These are phyloP conservation scores for Poronia punctata DNA, from an alignment of 495 filamentous ascomycete species.

Conservation along the genomic window DNA sequence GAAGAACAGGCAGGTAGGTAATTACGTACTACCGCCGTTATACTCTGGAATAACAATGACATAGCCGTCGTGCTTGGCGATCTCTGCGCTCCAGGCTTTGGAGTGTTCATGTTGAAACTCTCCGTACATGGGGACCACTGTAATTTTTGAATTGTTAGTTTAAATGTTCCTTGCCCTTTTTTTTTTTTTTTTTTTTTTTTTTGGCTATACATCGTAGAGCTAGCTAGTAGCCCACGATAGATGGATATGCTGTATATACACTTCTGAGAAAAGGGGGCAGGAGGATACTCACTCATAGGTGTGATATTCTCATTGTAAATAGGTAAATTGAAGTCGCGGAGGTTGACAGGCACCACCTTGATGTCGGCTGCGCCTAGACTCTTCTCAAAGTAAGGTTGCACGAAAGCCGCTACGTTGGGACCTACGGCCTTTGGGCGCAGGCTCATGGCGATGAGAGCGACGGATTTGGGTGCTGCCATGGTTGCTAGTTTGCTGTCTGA, in stretches of 20 bases:
- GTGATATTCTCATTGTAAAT: slow-evolving; percentile 49
- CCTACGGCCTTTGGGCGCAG: slow-evolving; percentile 31
- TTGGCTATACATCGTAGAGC: not conserved
- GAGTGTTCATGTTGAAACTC: slow-evolving; percentile 43
- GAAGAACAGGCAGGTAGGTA: not conserved
- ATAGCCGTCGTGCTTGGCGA: slow-evolving; percentile 43
- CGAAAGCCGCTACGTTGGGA: slow-evolving; percentile 26
- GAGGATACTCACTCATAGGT: slow-evolving; percentile 30
- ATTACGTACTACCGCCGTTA: slow-evolving; percentile 22
- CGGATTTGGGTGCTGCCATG: slow-evolving; percentile 25
- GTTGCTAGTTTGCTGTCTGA: not conserved
- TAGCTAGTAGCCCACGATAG: not conserved
- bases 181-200: not conserved
- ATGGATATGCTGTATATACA: not conserved
- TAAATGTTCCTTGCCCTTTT: no score
- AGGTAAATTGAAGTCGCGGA: slow-evolving; percentile 46
- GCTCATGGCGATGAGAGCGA: slow-evolving; percentile 36
- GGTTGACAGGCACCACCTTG: slow-evolving; percentile 36
- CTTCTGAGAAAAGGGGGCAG: not conserved
- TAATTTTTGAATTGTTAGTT: slow-evolving; percentile 24
- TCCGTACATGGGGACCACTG: slow-evolving; percentile 31
- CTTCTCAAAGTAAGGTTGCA: slow-evolving; percentile 28
- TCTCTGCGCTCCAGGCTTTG: slow-evolving; percentile 42
- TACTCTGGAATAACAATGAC: slow-evolving; percentile 50
- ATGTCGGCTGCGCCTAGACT: slow-evolving; percentile 13